Evolutionary conservation across 345 rosid genomes (phyloP), one percentile per base, ranked within the genome.

Genomic region (Acer negundo): DNA sequence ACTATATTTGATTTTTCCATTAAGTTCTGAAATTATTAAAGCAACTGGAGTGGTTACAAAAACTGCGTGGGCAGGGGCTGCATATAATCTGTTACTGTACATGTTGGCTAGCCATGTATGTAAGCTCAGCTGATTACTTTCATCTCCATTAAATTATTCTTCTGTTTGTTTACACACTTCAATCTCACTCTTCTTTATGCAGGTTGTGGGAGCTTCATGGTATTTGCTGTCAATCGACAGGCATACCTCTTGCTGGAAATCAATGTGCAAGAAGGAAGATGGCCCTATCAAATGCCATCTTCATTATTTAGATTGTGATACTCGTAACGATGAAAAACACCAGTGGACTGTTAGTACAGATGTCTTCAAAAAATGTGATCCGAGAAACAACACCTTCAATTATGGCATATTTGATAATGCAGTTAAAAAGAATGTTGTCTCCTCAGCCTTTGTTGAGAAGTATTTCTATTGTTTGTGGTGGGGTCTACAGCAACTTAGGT

Each of bases 1-100:
- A 73, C 81, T 95, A 66, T 95, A 95, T 82, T 88, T 95, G 62
- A 91, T 95, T 7, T 93, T 90, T 62, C 98, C 98, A 8, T 81
- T 93, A 68, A 92, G 98, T 77, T 90, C 97, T 74, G 86, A 92
- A 81, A 91, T 95, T 47, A 85, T 92, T 70, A 95, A 92, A 88
- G 93, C 96, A 31, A 87, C 91, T 62, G 91, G 89, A 66, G 92
- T 95, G 2, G 94, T 93, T 76, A 88, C 96, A 4, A 89, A 90
- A 86, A 92, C 98, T 74, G 98, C 98, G 31, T 95, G 98, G 98
- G 95, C 98, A 31, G 97, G 97, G 55, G 98, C 98, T 79, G 98
- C 96, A 13, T 95, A 92, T 74, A 93, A 93, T 72, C 95, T 95
- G 82, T 79, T 92, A 73, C 77, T 95, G 20, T 93, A 84, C 85